Conservation (phyloP, 768 basidiomycete genomes). For the Pleurotus giganteus region DNA sequence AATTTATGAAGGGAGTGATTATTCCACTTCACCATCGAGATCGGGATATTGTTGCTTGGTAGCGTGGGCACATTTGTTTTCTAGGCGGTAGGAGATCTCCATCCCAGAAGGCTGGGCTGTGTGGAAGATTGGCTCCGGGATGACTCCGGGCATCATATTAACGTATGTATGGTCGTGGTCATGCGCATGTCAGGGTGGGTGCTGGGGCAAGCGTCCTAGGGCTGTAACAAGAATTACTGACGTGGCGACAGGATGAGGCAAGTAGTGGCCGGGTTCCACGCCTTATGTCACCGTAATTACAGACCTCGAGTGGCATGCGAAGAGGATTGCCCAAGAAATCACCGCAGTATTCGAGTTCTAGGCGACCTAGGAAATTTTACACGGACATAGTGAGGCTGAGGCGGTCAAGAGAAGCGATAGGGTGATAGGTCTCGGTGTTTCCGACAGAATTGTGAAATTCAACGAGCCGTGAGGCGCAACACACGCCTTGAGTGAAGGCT, state of each 20-base stretch:
- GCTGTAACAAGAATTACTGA: too few species aligned
- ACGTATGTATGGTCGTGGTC: background rate
- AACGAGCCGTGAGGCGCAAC: background rate
- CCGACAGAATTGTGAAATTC: too few species aligned
- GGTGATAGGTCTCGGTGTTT: background rate
- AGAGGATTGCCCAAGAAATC: background rate
- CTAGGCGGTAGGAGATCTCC: background rate
- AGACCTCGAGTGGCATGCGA: background rate
- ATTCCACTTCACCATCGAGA: background rate
- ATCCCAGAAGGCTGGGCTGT: background rate
- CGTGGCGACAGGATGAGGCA: background rate
- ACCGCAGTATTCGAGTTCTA: background rate
- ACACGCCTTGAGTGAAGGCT: background rate
- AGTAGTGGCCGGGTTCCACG: background rate
- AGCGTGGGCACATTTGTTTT: background rate
- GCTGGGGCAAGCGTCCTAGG: too few species aligned
- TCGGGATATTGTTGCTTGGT: background rate
- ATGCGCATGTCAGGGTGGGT: background rate
- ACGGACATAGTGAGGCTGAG: slow-evolving; percentile 5
- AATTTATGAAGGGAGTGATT: background rate
- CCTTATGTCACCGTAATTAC: background rate
- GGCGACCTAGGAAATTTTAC: background rate
- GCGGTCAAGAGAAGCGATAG: background rate
- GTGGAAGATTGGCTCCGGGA: background rate
- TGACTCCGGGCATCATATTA: too few species aligned